Conservation (phyloP, 176 grass and related monocot genomes). For the Thinopyrum elongatum region DNA sequence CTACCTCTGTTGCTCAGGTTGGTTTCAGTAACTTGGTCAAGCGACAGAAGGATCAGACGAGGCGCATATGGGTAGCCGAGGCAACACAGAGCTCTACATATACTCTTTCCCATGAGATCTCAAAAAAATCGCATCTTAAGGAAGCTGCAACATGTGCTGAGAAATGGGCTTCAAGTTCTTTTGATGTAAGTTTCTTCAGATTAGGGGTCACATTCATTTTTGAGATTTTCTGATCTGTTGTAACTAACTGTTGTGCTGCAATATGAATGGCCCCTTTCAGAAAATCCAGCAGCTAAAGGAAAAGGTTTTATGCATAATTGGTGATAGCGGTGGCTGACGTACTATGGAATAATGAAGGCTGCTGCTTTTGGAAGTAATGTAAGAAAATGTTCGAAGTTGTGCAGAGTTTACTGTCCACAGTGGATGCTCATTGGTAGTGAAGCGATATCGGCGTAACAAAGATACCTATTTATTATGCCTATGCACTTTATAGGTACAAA, state of each 20-base stretch:
- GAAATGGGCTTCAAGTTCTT: constrained; percentile 73
- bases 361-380: constrained; percentile 2
- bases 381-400: constrained; percentile 18
- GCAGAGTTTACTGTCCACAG: background rate
- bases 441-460: background rate
- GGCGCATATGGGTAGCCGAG: constrained; percentile 82
- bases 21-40: constrained; percentile 90
- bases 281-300: constrained; percentile 67
- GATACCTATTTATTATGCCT: background rate
- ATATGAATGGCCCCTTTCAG: constrained; percentile 38
- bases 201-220: background rate
- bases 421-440: background rate
- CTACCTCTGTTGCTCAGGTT: constrained; percentile 53
- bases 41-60: constrained; percentile 73
- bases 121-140: constrained; percentile 76
- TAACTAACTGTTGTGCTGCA: background rate
- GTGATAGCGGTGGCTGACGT: constrained; percentile 45
- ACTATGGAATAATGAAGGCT: background rate
- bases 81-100: constrained; percentile 67
- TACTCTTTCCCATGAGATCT: constrained; percentile 53
- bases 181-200: constrained; percentile 46
- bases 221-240: constrained; percentile 25
- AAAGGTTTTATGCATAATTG: constrained; percentile 56
- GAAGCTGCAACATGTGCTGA: constrained; percentile 49
- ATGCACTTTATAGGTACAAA: constrained; percentile 7